These are phyloP conservation scores for Seminavis robusta DNA, from an alignment of 108 stramenopile species.

Conservation along the genomic window DNA sequence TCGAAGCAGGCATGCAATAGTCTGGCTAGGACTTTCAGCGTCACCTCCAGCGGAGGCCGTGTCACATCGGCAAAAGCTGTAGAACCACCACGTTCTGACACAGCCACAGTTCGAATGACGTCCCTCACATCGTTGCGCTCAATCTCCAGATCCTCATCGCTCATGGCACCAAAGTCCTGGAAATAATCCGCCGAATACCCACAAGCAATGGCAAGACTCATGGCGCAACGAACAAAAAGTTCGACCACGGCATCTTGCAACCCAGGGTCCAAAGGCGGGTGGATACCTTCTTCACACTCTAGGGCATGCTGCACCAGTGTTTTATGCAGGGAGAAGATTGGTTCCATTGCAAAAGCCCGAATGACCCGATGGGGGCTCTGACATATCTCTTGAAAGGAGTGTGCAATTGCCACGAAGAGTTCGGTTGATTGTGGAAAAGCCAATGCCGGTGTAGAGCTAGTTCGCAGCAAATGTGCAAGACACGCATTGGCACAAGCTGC, in stretches of 20 bases:
- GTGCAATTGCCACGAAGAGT: slow-evolving; percentile 32
- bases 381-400: slow-evolving; percentile 49
- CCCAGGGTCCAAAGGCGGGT: neutral
- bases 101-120: slow-evolving; percentile 57
- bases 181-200: slow-evolving; percentile 74
- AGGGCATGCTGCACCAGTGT: no score
- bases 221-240: slow-evolving; percentile 22
- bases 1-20: slow-evolving; percentile 18
- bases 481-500: slow-evolving; percentile 60
- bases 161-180: slow-evolving; percentile 38
- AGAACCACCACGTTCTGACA: slow-evolving; percentile 3
- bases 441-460: slow-evolving; percentile 13
- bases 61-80: neutral
- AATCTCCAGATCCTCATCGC: slow-evolving; percentile 81
- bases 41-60: neutral
- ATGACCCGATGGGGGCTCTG: slow-evolving; percentile 34
- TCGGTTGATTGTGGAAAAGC: slow-evolving; percentile 23
- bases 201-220: slow-evolving; percentile 56
- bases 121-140: slow-evolving; percentile 82
- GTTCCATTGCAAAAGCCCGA: slow-evolving; percentile 62
- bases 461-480: slow-evolving; percentile 45
- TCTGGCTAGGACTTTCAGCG: slow-evolving; percentile 6
- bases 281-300: neutral
- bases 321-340: slow-evolving; percentile 55
- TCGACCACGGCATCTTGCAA: neutral